A percentile compares a stretch with the other conserved stretches of the same genome.
Conservation (phyloP, 2,329 filamentous ascomycete genomes). For the Meredithiella fracta region DNA sequence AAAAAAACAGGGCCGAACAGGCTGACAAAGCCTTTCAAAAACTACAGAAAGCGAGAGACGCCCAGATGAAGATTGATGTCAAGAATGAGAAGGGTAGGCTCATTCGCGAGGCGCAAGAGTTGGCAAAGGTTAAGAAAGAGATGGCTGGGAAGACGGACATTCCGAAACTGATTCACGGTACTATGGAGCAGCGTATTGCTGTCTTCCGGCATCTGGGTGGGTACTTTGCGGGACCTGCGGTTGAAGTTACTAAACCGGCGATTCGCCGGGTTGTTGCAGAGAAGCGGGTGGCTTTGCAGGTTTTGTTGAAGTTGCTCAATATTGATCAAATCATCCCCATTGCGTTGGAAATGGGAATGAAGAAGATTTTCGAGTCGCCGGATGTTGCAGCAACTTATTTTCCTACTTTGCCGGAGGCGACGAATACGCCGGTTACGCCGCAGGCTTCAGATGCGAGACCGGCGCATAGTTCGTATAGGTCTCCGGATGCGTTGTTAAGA, state of each 20-base stretch:
- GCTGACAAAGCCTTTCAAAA: background rate
- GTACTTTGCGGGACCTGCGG: background rate
- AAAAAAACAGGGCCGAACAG: background rate
- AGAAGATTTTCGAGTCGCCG: constrained; percentile 5
- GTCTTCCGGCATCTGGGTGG: constrained; percentile 9
- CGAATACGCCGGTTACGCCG: background rate
- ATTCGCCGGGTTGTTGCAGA: constrained; percentile 2
- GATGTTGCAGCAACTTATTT: constrained; percentile 4
- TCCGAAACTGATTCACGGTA: background rate
- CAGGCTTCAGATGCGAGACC: no score
- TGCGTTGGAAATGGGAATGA: constrained; percentile 5
- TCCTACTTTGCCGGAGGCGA: background rate
- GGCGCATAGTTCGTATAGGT: background rate
- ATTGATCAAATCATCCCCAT: constrained; percentile 5
- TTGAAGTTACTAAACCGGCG: background rate
- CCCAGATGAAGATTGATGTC: background rate
- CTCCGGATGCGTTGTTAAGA: background rate
- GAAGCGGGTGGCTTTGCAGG: background rate
- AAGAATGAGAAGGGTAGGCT: background rate
- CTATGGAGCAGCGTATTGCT: background rate
- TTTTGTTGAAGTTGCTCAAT: background rate
- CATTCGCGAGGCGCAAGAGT: background rate
- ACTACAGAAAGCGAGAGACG: background rate
- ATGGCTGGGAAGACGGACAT: background rate
- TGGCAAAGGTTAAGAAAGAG: no score